Percentiles rank a stretch among this genome's conserved stretches.
Evolutionary conservation across 106 monocot genomes (phyloP).

Genomic region (Apostasia shenzhenica): DNA sequence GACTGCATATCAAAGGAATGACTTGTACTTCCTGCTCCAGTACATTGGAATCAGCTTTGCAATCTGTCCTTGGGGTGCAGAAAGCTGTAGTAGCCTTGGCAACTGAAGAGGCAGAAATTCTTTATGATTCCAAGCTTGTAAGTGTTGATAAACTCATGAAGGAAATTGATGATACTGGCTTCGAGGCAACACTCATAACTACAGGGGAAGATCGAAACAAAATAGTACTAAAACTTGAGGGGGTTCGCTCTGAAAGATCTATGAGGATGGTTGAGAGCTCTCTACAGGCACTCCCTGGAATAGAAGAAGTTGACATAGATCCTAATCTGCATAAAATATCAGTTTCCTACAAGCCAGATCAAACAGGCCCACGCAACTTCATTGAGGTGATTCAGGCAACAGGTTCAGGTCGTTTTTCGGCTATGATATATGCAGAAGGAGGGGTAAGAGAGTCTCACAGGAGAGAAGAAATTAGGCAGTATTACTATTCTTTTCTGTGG

Average conservation of each 20-base stretch:
- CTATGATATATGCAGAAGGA: conserved; percentile 61
- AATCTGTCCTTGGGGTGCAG: conserved; percentile 52
- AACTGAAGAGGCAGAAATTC: conserved; percentile 72
- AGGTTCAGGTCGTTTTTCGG: conserved; percentile 35
- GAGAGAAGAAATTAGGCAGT: conserved; percentile 57
- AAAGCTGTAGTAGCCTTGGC: conserved; percentile 74
- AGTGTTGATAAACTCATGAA: conserved; percentile 32
- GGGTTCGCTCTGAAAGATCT: conserved; percentile 22
- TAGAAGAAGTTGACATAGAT: conserved; percentile 42
- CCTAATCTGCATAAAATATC: conserved; percentile 44
- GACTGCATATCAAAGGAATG: conserved; percentile 80
- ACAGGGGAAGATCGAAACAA: conserved; percentile 63
- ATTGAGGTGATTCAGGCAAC: conserved; percentile 71
- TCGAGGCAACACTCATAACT: conserved; percentile 58
- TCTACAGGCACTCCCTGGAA: conserved; percentile 57
- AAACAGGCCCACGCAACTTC: conserved; percentile 61
- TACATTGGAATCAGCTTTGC: conserved; percentile 68
- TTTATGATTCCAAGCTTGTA: conserved; percentile 15
- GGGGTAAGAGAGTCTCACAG: conserved; percentile 35
- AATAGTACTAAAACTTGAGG: conserved; percentile 63
- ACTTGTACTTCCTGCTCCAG: conserved; percentile 73
- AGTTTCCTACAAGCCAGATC: conserved; percentile 57
- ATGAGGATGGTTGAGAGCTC: conserved; percentile 43
- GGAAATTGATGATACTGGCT: conserved; percentile 64
- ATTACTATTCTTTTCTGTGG: conserved; percentile 59